Evolutionary conservation across 176 grass and related monocot species (phyloP).

Genomic region (Leersia perrieri): DNA sequence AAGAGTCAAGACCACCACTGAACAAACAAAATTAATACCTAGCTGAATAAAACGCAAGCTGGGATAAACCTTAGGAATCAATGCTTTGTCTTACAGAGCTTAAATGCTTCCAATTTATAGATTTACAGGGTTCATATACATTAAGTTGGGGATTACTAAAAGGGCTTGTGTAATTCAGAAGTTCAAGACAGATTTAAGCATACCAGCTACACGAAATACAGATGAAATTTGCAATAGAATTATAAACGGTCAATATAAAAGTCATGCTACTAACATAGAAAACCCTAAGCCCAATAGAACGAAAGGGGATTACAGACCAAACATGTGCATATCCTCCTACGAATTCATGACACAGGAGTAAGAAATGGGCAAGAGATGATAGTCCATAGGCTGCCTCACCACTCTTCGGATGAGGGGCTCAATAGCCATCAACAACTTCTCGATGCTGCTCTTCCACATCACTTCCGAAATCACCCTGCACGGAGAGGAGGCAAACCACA

Average conservation of each 20-base stretch:
- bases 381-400: conserved; percentile 18
- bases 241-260: not conserved
- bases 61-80: not conserved
- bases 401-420: conserved; percentile 58
- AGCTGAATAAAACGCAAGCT: not conserved
- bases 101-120: not conserved
- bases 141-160: not conserved
- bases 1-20: not conserved
- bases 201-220: not conserved
- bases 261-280: not conserved
- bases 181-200: not conserved
- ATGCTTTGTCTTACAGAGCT: not conserved
- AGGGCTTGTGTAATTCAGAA: not conserved
- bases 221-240: not conserved
- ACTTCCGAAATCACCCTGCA: conserved; percentile 56
- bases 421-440: conserved; percentile 41
- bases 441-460: conserved; percentile 52
- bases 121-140: not conserved
- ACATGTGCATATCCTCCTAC: not conserved
- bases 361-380: not conserved
- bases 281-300: not conserved
- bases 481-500: not conserved
- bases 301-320: not conserved
- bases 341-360: not conserved
- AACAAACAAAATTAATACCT: conserved; percentile 1